Evolutionary conservation across 768 basidiomycete genomes (phyloP).

Genomic region (Leccinum incarnatum): DNA sequence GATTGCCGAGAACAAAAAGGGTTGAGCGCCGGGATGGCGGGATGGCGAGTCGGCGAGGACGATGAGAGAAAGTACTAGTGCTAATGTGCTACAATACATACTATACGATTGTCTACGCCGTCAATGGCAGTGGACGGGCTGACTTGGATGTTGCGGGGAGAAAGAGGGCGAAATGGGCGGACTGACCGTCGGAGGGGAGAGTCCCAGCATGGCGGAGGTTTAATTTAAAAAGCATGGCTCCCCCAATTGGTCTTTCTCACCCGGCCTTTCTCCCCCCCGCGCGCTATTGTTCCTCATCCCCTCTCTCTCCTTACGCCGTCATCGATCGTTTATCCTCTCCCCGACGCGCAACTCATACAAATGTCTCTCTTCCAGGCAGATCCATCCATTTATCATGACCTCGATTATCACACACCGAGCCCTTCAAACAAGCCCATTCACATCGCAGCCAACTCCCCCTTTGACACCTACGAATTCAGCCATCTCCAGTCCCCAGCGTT

Average conservation of each 20-base stretch:
- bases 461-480: conserved; percentile 41
- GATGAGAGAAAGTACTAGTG: background rate
- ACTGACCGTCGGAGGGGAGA: conserved; percentile 2
- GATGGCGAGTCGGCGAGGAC: background rate
- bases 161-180: background rate
- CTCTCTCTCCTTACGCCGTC: background rate
- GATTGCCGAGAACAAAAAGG: conserved; percentile 2
- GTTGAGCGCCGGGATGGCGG: background rate
- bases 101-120: background rate
- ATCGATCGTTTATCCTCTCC: conserved; percentile 6
- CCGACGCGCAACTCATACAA: background rate
- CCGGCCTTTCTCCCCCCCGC: conserved; percentile 21
- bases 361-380: conserved; percentile 34
- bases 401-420: conserved; percentile 26
- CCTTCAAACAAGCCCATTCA: conserved; percentile 30
- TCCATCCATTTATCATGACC: conserved; percentile 15
- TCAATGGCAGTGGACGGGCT: background rate
- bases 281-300: conserved; percentile 17
- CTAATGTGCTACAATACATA: too few relatives aligned
- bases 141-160: too few relatives aligned
- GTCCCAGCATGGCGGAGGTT: conserved; percentile 26
- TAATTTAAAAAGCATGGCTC: conserved; percentile 23
- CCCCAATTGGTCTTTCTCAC: conserved; percentile 28
- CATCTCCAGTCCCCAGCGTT: conserved; percentile 39
- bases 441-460: conserved; percentile 24